Evolutionary conservation across 1,139 yeast species (phyloP).

Genomic region (Diutina rugosa): DNA sequence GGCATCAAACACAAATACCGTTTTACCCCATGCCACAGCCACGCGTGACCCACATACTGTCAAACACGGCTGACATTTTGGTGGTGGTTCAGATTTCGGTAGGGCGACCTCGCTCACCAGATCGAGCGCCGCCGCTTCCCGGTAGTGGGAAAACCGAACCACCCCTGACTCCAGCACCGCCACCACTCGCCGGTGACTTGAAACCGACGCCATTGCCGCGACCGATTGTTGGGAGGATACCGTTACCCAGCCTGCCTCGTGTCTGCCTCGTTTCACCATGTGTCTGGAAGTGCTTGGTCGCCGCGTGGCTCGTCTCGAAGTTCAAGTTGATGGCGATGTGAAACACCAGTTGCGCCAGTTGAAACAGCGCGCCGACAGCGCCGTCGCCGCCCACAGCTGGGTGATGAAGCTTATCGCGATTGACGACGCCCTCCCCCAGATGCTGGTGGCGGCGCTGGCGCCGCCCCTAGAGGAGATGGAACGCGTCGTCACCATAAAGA

Average conservation of each 20-base stretch:
- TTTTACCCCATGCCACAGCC: not conserved
- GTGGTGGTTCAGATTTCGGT: not conserved
- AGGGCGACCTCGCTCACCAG: not conserved
- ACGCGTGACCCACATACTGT: not conserved
- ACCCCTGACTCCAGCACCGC: not conserved
- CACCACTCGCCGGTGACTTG: not conserved
- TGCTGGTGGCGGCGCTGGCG: not conserved
- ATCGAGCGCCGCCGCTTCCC: not conserved
- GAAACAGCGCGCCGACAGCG: not conserved
- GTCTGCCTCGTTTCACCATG: not conserved
- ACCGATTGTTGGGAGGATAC: not conserved
- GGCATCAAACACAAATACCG: not conserved
- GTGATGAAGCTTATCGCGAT: not conserved
- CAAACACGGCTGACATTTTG: not conserved
- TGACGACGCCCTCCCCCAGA: not conserved
- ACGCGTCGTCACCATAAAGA: not conserved
- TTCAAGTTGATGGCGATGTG: not conserved
- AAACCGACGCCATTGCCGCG: not conserved
- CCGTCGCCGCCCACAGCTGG: not conserved
- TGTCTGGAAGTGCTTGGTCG: not conserved
- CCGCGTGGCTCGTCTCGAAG: not conserved
- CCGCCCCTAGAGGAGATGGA: not conserved
- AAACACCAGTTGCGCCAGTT: not conserved
- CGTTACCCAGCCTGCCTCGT: not conserved
- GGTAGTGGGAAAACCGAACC: not conserved